Evolutionary conservation across 192 early-diverging fungal genomes (phyloP), one percentile per base, ranked within the genome.

Genomic region (Dimargaris xerosporica): DNA sequence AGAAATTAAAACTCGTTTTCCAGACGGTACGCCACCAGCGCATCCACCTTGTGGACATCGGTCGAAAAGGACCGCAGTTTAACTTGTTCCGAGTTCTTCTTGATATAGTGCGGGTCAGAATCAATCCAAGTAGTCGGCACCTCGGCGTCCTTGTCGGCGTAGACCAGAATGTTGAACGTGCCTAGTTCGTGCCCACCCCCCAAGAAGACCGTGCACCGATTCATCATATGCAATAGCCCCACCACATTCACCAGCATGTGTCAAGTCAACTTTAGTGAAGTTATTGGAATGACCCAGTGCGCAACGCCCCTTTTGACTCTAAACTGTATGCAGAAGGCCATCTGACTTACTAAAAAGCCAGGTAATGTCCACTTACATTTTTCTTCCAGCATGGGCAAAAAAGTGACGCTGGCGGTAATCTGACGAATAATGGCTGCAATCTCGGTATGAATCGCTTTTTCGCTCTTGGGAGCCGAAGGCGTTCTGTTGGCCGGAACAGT

Each of bases 391-490:
- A 87, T 81, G 2, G 95, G 93, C 45, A 98, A 75, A 71, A 93
- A 98, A 15, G 89, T 84, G 17, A 93, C 91, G 65, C 80, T 85
- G 12, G 90, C 86, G 0, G 87, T 90, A 54, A 98, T 93, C 66
- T 98, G 93, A 15, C 93, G 79, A 68, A 98, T 78, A 39, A 95
- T 88, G 3, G 89, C 90, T 64, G 86, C 86, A 59, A 97, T 91
- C 69, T 94, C 89, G 29, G 64, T 31, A 64, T 84, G 64, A 10
- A 88, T 80, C 50, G 88, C 75, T 60, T 81, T 78, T 64, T 83
- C 80, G 0, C 75, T 63, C 62, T 82, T 83, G 42, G 64, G 52
- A 11, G 58, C 21, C 13, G 42, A 9, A 29, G 54, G 39, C 6
- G 58, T 34, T 30, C 28, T 64, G 21, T 43, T 31, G 21, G 23